A percentile compares a stretch with the other conserved stretches of the same genome.
Conservation (phyloP, 306 rosid species). For the Dryas drummondii region DNA sequence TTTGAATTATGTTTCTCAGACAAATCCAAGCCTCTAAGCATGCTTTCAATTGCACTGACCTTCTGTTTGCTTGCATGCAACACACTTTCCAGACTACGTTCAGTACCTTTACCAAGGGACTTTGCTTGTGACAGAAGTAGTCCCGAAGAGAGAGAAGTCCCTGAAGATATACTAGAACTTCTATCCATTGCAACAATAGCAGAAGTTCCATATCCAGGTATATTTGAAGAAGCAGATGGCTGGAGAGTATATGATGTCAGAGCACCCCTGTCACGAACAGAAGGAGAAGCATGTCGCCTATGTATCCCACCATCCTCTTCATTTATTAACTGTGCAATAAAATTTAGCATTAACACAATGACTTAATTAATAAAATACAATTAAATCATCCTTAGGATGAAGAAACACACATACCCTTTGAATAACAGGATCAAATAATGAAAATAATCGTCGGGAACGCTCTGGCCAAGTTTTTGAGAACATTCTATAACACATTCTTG, state of each 20-base stretch:
- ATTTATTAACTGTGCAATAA: conserved; percentile 69
- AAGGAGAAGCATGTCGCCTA: conserved; percentile 89
- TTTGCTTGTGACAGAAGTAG: conserved; percentile 71
- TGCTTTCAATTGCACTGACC: conserved; percentile 96
- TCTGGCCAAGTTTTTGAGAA: conserved; percentile 99
- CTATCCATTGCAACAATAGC: conserved; percentile 98
- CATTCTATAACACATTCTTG: conserved; percentile 97
- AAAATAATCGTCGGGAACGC: conserved; percentile 80
- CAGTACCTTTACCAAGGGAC: conserved; percentile 67
- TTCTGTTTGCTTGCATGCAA: conserved; percentile 97
- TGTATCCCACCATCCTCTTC: conserved; percentile 99
- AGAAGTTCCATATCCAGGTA: conserved; percentile 97
- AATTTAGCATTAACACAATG: conserved; percentile 23
- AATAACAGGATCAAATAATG: conserved; percentile 84
- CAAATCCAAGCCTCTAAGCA: conserved; percentile 95
- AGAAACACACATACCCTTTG: conserved; percentile 69
- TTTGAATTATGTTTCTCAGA: conserved; percentile 75
- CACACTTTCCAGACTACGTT: conserved; percentile 92
- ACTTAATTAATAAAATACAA: conserved; percentile 20
- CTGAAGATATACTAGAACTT: conserved; percentile 83
- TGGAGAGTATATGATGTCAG: conserved; percentile 51
- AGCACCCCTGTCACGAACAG: conserved; percentile 85
- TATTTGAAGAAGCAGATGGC: conserved; percentile 62
- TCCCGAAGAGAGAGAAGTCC: conserved; percentile 74
- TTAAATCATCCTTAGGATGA: conserved; percentile 30